Evolutionary conservation across 2,329 filamentous ascomycete genomes (phyloP), one percentile per base, ranked within the genome.

Genomic region (Penicillium griseofulvum): DNA sequence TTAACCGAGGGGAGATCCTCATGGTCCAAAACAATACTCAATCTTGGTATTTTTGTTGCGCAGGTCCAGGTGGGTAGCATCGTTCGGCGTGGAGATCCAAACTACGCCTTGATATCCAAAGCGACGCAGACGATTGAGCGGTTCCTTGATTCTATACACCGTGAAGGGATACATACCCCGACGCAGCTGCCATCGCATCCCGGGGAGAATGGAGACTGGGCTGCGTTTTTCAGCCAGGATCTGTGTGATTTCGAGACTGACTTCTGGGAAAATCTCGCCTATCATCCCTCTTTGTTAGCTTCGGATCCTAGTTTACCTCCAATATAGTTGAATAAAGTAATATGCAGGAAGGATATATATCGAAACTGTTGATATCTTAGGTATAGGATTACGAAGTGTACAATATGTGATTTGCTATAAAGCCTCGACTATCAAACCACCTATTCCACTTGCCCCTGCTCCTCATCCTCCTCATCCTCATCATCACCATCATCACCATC

Each of bases 11-110:
- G 7, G 48, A 50, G 16, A 49, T 61, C 14, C 45, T 9, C 60
- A 56, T 19, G 61, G 63, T 45, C 56, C 58, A 9, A 55, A 24
- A 51, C 47, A 11, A 53, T 69, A 1, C 66, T 64, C 29, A 62
- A 68, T 28, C 52, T 69, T 12, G 65, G 59, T 12, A 62, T 68
- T 1, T 67, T 71, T 12, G 65, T 68, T 10, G 65, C 64, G 9
- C 65, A 69, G 45, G 58, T 69, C 0, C 60, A 64, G 19, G 58
- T 63, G 3, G 66, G 66, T 10, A 61, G 63, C 11, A 62, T 67
- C 16, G 62, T 69, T 14, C 61, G 54, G n/a, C 54, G 59, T 0
- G 60, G 62, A 16, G 63, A 69, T 22, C 64, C 65, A 1, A 68
- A 66, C 22, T 69, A 64, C 44, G 64, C 60, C 0, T 46, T 69